Evolutionary conservation across 805 yeast genomes (phyloP), one percentile per base, ranked within the genome.

Genomic region (Myxozyma neotropica): DNA sequence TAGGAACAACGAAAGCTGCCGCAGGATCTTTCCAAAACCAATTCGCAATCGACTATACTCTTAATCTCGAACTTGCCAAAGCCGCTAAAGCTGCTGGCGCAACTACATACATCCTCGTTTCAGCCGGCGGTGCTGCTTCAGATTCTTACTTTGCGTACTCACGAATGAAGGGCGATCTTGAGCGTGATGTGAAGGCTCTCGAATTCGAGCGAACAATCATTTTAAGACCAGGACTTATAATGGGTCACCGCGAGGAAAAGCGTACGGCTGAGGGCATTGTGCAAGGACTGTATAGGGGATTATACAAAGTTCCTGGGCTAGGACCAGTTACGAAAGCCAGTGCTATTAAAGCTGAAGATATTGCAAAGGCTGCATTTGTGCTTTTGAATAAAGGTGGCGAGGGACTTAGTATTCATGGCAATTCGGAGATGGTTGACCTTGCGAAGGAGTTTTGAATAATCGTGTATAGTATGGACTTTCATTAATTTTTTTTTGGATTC

Each of bases 21-120:
- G 96, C 90, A 3, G 96, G 96, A 17, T 79, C 87, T 0, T 74
- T 83, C n/a, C 88, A 81, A 24, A 80, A 83, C 26, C 94, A 88
- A 73, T 78, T 80, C 65, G 78, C 79, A 67, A 84, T 91, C 66
- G 97, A 91, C 69, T 82, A 85, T 66, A 96, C 88, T 57, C 76
- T 86, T 67, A 89, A 89, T 69, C 71, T 81, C 42, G 83, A 78
- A 40, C 74, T 86, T 38, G 95, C 96, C 4, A 81, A 83, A 66
- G 86, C 85, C 4, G 96, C 96, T 0, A 86, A 83, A 70, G 83
- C 77, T 3, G 80, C 81, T 1, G 94, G 94, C 0, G 83, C 83
- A 65, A 78, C 80, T 40, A 86, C 90, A 0, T 83, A 82, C 64
- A 84, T 91, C 2, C 70, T 91, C 13, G 80, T 91, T 4, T 83